Conservation (phyloP, 345 rosid species). For the Stellera chamaejasme region DNA sequence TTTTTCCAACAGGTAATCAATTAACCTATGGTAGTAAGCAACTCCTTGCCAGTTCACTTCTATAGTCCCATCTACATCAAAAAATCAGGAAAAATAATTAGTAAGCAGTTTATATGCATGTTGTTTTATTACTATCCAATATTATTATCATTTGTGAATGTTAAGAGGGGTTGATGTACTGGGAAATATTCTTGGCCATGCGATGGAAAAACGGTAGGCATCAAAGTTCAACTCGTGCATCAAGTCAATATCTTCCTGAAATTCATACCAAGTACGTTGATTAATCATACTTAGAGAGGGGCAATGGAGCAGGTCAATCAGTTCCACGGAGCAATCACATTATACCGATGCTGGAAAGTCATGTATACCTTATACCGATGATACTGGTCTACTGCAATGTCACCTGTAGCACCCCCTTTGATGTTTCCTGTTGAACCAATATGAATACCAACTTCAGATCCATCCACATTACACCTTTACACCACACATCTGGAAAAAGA, state of each 20-base stretch:
- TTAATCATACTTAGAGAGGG: background rate
- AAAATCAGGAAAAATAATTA: background rate
- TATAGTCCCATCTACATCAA: conserved; percentile 43
- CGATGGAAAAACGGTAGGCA: conserved; percentile 67
- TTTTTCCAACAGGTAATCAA: conserved; percentile 32
- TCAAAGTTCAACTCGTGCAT: conserved; percentile 52
- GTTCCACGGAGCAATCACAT: background rate
- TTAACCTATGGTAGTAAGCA: conserved; percentile 46
- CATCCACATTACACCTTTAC: background rate
- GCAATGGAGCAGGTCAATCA: background rate
- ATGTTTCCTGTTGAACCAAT: conserved; percentile 23
- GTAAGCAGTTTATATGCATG: background rate
- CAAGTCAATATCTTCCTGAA: conserved; percentile 48
- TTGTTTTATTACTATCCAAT: too few species aligned
- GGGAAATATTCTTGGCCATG: conserved; percentile 75
- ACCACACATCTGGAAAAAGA: background rate
- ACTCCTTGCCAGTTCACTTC: conserved; percentile 51
- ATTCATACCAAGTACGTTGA: too few species aligned
- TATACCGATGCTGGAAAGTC: conserved; percentile 21
- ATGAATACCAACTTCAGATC: too few species aligned
- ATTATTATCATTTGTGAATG: too few species aligned
- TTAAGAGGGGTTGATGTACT: conserved; percentile 12
- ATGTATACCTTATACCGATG: conserved; percentile 35
- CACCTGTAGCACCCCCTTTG: conserved; percentile 29
- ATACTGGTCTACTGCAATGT: conserved; percentile 47